Evolutionary conservation across 768 basidiomycete genomes (phyloP).

Genomic region (Guyanaporus albipodus): DNA sequence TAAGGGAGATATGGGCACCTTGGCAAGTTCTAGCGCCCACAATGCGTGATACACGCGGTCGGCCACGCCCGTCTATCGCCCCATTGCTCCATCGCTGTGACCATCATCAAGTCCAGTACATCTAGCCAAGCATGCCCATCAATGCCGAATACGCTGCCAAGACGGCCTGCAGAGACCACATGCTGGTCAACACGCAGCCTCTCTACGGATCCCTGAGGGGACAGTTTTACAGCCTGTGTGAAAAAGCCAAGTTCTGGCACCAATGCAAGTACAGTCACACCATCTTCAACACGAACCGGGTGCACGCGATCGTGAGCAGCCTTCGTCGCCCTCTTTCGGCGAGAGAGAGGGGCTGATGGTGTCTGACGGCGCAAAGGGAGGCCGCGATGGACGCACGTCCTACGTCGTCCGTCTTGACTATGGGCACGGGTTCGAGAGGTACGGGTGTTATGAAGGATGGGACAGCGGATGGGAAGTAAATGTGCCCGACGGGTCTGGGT

Average conservation of each 20-base stretch:
- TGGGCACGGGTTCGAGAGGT: conserved; percentile 14
- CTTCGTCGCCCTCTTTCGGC: too few relatives aligned
- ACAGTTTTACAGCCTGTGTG: conserved; percentile 2
- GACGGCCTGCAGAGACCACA: conserved; percentile 18
- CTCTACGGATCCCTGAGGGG: conserved; percentile 7
- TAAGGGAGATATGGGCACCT: too few relatives aligned
- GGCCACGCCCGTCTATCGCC: background rate
- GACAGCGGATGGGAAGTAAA: conserved; percentile 8
- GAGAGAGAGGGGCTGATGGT: too few relatives aligned
- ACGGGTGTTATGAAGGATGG: conserved; percentile 10
- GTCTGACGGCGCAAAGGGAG: conserved; percentile 4
- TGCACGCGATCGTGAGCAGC: conserved; percentile 7
- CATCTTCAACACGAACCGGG: conserved; percentile 17
- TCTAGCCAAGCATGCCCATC: too few relatives aligned
- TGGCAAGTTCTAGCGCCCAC: too few relatives aligned
- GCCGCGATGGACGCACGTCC: conserved; percentile 1
- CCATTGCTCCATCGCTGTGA: background rate
- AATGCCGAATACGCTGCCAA: conserved; percentile 17
- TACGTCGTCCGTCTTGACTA: conserved; percentile 9
- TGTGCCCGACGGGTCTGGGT: background rate
- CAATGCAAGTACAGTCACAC: conserved; percentile 20
- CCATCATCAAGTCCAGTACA: background rate
- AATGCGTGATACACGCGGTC: too few relatives aligned
- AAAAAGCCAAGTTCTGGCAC: background rate
- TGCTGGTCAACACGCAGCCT: conserved; percentile 4